Conservation (phyloP, 495 filamentous ascomycete species). For the Saxispiralis lemnorum region DNA sequence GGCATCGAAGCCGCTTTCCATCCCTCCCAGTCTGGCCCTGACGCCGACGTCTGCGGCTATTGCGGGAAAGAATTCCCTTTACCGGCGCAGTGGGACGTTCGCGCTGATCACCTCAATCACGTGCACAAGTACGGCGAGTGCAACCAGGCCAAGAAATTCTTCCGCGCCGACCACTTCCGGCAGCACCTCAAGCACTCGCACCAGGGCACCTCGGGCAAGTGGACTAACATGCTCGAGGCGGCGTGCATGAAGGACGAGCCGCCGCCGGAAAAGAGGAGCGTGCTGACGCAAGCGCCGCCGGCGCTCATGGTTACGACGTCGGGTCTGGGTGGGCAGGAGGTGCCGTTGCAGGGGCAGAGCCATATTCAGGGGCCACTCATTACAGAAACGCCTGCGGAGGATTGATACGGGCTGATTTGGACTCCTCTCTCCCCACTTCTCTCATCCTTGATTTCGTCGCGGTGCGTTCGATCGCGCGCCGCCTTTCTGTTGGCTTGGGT, state of each 20-base stretch:
- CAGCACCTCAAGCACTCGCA: slow-evolving; percentile 98
- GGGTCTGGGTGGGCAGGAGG: not conserved
- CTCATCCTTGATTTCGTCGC: no score
- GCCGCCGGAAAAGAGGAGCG: slow-evolving; percentile 21
- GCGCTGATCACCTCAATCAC: slow-evolving; percentile 70
- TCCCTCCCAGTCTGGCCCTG: slow-evolving; percentile 42
- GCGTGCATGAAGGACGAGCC: slow-evolving; percentile 92
- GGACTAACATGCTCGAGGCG: slow-evolving; percentile 95
- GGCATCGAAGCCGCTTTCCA: slow-evolving; percentile 67
- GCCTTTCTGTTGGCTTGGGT: no score
- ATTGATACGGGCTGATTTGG: no score
- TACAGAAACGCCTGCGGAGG: not conserved
- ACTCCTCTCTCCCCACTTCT: no score
- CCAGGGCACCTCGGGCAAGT: slow-evolving; percentile 89
- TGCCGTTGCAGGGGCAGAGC: no score
- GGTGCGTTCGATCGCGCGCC: no score
- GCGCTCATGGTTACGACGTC: slow-evolving; percentile 10
- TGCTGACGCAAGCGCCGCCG: slow-evolving; percentile 5
- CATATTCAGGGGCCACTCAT: slow-evolving; percentile 3
- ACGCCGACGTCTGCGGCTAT: slow-evolving; percentile 77
- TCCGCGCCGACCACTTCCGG: slow-evolving; percentile 89
- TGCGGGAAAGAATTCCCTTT: slow-evolving; percentile 86
- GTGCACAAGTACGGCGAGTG: slow-evolving; percentile 96
- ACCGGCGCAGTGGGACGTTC: slow-evolving; percentile 63
- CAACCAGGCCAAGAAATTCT: slow-evolving; percentile 97